Evolutionary conservation across 495 filamentous ascomycete genomes (phyloP).

Genomic region (Aspergillus kassunensis): DNA sequence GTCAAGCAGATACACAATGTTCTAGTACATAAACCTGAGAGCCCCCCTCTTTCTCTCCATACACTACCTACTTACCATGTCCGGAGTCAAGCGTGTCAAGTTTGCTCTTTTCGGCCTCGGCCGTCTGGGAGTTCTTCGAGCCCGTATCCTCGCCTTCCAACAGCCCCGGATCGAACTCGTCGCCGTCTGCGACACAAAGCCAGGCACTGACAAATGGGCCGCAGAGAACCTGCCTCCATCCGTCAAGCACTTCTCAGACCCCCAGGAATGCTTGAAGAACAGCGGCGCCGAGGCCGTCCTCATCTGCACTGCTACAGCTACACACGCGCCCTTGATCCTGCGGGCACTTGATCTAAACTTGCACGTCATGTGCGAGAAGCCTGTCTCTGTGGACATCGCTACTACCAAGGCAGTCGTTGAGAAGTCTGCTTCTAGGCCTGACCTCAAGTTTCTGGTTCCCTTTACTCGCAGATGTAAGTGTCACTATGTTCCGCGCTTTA

Average conservation of each 20-base stretch:
- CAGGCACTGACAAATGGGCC: background rate
- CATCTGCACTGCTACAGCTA: constrained; percentile 4
- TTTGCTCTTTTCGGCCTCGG: constrained; percentile 4
- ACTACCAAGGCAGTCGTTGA: constrained; percentile 46
- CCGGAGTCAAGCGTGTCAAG: background rate
- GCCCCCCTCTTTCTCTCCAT: too few species aligned
- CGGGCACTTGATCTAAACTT: background rate
- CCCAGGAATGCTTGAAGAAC: constrained; percentile 2
- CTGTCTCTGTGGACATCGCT: constrained; percentile 22
- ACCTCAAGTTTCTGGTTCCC: constrained; percentile 37
- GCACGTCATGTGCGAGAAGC: constrained; percentile 23
- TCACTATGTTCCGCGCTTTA: background rate
- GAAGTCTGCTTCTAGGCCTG: constrained; percentile 63
- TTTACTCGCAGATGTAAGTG: constrained; percentile 3
- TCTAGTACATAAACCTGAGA: too few species aligned
- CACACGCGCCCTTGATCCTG: constrained; percentile 5
- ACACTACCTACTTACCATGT: too few species aligned
- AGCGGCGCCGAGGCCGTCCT: constrained; percentile 5
- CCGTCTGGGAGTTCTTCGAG: constrained; percentile 1
- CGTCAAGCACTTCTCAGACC: background rate
- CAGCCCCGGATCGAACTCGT: constrained; percentile 8
- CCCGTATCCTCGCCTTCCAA: constrained; percentile 6
- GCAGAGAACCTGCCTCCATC: constrained; percentile 1
- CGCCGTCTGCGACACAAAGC: constrained; percentile 6
- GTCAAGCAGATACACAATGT: too few species aligned